phyloP scores from a whole-genome alignment of 148 eudicot genomes.

The Diospyros kaki region DNA sequence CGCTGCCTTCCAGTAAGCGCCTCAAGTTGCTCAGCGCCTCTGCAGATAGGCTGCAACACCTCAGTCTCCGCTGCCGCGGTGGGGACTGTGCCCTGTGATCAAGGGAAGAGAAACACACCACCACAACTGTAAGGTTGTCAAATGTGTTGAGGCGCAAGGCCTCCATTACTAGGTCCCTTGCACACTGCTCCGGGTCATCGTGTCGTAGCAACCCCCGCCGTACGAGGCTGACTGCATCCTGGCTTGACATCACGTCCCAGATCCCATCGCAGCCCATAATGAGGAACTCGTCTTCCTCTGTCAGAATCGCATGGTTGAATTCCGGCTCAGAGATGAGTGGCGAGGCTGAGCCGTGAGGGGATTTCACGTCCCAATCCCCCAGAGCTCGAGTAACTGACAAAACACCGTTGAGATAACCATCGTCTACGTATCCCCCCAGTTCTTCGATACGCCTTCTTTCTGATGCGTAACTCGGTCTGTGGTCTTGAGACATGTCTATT shows the following conservation, averaged over 20 bases:
- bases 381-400: conserved; percentile 69
- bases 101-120: conserved; percentile 52
- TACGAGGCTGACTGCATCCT: conserved; percentile 69
- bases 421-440: conserved; percentile 65
- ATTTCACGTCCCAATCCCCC: conserved; percentile 91
- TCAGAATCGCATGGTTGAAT: conserved; percentile 46
- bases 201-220: conserved; percentile 66
- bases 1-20: conserved; percentile 40
- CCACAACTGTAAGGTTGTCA: conserved; percentile 70
- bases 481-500: conserved; percentile 81
- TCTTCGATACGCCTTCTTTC: conserved; percentile 60
- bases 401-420: conserved; percentile 75
- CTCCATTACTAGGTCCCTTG: conserved; percentile 67
- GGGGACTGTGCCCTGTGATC: conserved; percentile 33
- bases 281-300: conserved; percentile 83
- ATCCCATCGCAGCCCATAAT: conserved; percentile 83
- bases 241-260: conserved; percentile 86
- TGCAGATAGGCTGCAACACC: conserved; percentile 53
- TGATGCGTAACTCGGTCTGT: conserved; percentile 51
- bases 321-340: conserved; percentile 81
- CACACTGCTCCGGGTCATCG: conserved; percentile 70
- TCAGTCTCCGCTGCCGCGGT: conserved; percentile 35
- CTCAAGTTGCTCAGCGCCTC: conserved; percentile 58
- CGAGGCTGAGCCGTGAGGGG: conserved; percentile 55
- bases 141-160: conserved; percentile 62